Conservation (phyloP, 2,329 filamentous ascomycete species). For the Pezizomycotina sp. region DNA sequence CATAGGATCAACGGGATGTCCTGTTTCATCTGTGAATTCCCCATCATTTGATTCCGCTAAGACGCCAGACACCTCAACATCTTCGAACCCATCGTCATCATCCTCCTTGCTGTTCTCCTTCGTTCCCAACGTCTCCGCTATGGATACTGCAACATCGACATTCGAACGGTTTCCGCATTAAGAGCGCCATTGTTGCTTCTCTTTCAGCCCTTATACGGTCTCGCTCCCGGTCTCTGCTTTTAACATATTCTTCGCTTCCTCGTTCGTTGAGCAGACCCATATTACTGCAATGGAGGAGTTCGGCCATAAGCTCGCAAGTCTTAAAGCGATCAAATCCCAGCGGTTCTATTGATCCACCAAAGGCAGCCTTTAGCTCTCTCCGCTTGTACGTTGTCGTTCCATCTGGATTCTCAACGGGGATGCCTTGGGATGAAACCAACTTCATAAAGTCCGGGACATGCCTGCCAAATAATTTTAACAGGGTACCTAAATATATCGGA, state of each 20-base stretch:
- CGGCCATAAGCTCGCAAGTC: conserved; percentile 96
- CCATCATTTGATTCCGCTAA: conserved; percentile 52
- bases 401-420: conserved; percentile 38
- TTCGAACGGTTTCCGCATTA: too few species aligned
- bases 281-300: conserved; percentile 92
- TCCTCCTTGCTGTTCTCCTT: conserved; percentile 27
- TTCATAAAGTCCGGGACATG: conserved; percentile 90
- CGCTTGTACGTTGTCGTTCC: conserved; percentile 47
- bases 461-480: conserved; percentile 74
- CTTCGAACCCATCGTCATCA: conserved; percentile 87
- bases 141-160: too few species aligned
- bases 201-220: conserved; percentile 64
- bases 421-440: conserved; percentile 60
- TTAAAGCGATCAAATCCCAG: conserved; percentile 97
- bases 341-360: conserved; percentile 79
- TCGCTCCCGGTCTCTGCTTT: conserved; percentile 60
- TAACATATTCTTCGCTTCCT: conserved; percentile 76
- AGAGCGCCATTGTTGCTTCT: conserved; percentile 29
- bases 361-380: conserved; percentile 66
- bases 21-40: conserved; percentile 29
- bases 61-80: conserved; percentile 55
- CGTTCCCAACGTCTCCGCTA: conserved; percentile 20
- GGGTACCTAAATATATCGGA: conserved; percentile 84
- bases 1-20: too few species aligned
- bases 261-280: conserved; percentile 90